phyloP scores from a whole-genome alignment of 345 rosid genomes.

The Cardamine chenopodiifolia region DNA sequence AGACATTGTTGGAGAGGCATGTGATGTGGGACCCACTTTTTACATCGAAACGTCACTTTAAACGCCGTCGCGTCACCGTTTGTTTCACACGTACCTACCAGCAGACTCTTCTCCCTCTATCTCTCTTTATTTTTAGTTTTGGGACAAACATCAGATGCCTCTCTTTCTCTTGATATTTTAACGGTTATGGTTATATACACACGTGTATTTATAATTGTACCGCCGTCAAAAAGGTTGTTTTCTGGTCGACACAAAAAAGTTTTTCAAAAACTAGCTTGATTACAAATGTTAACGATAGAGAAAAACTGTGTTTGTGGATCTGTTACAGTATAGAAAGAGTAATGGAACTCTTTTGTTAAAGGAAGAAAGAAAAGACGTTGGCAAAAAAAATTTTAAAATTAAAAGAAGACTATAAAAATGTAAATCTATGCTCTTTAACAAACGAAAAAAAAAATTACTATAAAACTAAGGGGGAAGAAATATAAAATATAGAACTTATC shows the following conservation, averaged over 20 bases:
- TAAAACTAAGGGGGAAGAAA: too few species aligned
- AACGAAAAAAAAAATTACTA: too few species aligned
- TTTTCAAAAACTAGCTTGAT: slow-evolving; percentile 18
- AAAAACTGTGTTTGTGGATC: not conserved
- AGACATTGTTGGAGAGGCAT: slow-evolving; percentile 44
- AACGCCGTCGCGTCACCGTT: slow-evolving; percentile 46
- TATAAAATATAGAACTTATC: too few species aligned
- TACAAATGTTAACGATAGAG: slow-evolving; percentile 5
- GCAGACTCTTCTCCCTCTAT: not conserved
- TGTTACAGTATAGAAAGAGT: not conserved
- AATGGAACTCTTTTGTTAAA: slow-evolving; percentile 3
- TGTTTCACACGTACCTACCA: not conserved
- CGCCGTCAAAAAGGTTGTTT: slow-evolving; percentile 32
- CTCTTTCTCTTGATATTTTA: not conserved
- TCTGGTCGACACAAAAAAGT: slow-evolving; percentile 13
- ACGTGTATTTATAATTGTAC: slow-evolving; percentile 29
- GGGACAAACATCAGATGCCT: not conserved
- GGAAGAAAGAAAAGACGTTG: not conserved
- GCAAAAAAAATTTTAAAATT: not conserved
- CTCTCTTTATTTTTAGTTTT: too few species aligned
- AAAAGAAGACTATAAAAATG: not conserved
- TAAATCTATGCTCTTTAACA: too few species aligned
- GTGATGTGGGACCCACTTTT: slow-evolving; percentile 37
- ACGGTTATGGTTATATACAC: slow-evolving; percentile 2
- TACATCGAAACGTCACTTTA: slow-evolving; percentile 42